Base-by-base conservation (phyloP, 768 basidiomycete species). In the Boletus patriciae region DNA sequence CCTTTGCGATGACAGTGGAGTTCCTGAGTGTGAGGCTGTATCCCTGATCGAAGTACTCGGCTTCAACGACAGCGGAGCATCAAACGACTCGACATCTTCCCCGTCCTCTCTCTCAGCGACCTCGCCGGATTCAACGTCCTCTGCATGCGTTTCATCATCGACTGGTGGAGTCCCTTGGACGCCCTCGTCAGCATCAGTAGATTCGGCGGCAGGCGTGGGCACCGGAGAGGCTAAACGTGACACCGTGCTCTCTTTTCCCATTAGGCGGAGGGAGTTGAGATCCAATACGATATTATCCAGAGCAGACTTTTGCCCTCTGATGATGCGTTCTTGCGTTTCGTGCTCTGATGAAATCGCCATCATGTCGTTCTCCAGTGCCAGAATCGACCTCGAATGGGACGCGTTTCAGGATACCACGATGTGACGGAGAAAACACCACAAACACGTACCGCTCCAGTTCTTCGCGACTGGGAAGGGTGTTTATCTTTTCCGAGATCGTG, bases 401-500 rank as follows among this genome's bases (percentile, higher is more conserved):
- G 34, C 44, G 40, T 48, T 4, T 50, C 8, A 60, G 49, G 58
- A 43, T 31, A 21, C 40, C 27, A 19, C 4, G 2, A 7, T 6
- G 18, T 10, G 3, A 19, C 5, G 19, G n/a, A 43, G 15, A 15
- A 25, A 42, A 42, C 15, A 6, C n/a, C 25, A n/a, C 9, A 33
- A 9, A n/a, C 25, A 80, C 87, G 63, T 65, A 94, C 92, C 78
- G 80, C 66, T 88, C 84, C 16, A 92, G 77, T 63, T 93, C 92
- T 10, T 87, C 85, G 51, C 92, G 78, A 59, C 78, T 85, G 5
- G 91, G 90, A 3, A 93, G 72, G 18, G 83, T 81, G 63, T 92
- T 90, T 46, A 92, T 84, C 69, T 86, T 91, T 73, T 93, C 92
- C 3, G 92, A 83, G 38, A 94, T 81, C 45, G 81, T 76, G 75